A percentile compares a stretch with the other conserved stretches of the same genome.
These are phyloP conservation scores for Phyllosticta citribraziliensis DNA, from an alignment of 2,329 filamentous ascomycete species.

Conservation along the genomic window DNA sequence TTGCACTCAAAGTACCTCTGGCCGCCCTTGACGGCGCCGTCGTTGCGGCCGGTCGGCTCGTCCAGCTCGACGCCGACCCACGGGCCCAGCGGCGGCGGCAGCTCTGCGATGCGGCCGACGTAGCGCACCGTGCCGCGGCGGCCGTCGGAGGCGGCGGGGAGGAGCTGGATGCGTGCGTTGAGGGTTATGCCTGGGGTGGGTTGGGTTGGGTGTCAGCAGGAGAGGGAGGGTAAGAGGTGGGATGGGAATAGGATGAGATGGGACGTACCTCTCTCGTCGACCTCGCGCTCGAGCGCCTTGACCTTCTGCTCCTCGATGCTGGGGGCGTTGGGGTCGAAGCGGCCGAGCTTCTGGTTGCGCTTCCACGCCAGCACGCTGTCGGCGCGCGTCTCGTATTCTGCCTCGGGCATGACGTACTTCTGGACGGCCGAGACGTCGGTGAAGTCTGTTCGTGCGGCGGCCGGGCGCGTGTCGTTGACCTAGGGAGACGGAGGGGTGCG, in stretches of 20 bases:
- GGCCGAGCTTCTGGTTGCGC: slow-evolving; percentile 85
- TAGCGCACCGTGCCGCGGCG: slow-evolving; percentile 62
- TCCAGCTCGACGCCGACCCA: slow-evolving; percentile 69
- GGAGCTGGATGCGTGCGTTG: slow-evolving; percentile 34
- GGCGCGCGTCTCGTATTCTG: slow-evolving; percentile 74
- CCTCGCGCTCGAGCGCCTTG: slow-evolving; percentile 57
- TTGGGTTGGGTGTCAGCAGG: not conserved
- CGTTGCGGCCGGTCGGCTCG: slow-evolving; percentile 74
- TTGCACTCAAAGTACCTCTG: slow-evolving; percentile 61
- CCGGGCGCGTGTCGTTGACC: slow-evolving; percentile 73
- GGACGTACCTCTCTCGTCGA: slow-evolving; percentile 50
- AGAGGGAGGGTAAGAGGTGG: not conserved
- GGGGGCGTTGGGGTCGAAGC: slow-evolving; percentile 81
- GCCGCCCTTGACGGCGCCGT: slow-evolving; percentile 54
- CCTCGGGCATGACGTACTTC: slow-evolving; percentile 81
- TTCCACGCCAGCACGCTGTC: slow-evolving; percentile 95
- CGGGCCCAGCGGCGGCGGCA: slow-evolving; percentile 47
- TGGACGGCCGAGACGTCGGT: slow-evolving; percentile 71
- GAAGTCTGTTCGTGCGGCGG: slow-evolving; percentile 66
- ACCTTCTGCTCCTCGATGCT: slow-evolving; percentile 63
- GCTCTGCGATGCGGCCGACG: slow-evolving; percentile 65
- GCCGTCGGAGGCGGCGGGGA: slow-evolving; percentile 53
- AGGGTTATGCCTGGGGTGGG: slow-evolving; percentile 30
- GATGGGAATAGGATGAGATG: not conserved
- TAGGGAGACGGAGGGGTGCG: slow-evolving; percentile 27